A percentile compares a stretch with the other conserved stretches of the same genome.
Conservation (phyloP, 257 asterid species). For the Nicotiana tabacum region DNA sequence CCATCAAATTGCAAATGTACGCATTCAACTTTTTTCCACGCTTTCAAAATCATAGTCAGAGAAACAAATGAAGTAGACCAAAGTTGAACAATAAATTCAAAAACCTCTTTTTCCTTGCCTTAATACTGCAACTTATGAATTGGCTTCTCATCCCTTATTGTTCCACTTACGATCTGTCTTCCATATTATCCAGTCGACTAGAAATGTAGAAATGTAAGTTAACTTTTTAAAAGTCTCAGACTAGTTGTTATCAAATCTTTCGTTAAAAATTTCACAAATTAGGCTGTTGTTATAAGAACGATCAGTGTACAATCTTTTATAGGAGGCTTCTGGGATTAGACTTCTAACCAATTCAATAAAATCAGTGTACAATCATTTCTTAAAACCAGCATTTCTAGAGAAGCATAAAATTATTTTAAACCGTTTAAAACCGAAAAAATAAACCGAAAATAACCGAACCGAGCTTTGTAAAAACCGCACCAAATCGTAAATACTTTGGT, state of each 20-base stretch:
- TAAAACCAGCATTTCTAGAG: too few relatives aligned
- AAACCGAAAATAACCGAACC: too few relatives aligned
- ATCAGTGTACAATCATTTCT: neutral
- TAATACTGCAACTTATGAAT: neutral
- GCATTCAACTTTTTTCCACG: neutral
- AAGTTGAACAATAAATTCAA: neutral
- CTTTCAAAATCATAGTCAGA: neutral
- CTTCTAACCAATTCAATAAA: neutral
- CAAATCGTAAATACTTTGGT: too few relatives aligned
- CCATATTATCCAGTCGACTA: neutral
- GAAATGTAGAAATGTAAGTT: neutral
- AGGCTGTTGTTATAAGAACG: neutral
- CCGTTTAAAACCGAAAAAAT: too few relatives aligned
- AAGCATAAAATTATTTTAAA: too few relatives aligned
- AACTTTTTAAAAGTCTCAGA: neutral
- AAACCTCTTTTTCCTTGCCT: neutral
- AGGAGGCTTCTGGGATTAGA: neutral
- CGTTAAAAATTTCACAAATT: neutral
- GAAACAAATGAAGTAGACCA: neutral
- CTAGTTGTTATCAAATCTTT: neutral
- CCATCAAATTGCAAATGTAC: neutral
- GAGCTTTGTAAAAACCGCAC: too few relatives aligned
- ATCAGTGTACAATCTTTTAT: neutral
- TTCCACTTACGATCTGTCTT: neutral
- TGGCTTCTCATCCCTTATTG: neutral